Conservation (phyloP, 2,329 filamentous ascomycete genomes). For the Diaporthe eres region DNA sequence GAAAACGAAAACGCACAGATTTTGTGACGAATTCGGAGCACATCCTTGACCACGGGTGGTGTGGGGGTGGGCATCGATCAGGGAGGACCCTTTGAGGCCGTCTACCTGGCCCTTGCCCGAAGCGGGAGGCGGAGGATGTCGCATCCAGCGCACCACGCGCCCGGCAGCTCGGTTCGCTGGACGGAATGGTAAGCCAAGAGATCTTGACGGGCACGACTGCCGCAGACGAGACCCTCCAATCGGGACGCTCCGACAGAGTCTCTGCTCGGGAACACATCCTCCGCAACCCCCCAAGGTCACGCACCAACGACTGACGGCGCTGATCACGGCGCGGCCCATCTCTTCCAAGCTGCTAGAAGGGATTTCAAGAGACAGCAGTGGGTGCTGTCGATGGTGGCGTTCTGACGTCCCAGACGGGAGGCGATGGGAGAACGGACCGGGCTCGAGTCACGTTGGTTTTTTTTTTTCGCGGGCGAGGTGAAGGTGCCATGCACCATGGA, state of each 20-base stretch:
- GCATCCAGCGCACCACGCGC: conserved; percentile 26
- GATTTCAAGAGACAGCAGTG: background rate
- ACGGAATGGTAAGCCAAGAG: conserved; percentile 33
- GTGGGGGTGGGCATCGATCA: conserved; percentile 1
- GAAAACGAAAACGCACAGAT: conserved; percentile 19
- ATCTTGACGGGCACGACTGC: conserved; percentile 18
- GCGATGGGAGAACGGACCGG: conserved; percentile 20
- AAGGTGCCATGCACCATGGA: conserved; percentile 24
- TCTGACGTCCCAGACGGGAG: background rate
- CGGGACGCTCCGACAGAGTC: conserved; percentile 29
- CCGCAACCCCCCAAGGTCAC: conserved; percentile 11
- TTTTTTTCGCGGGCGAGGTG: background rate
- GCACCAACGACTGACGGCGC: conserved; percentile 1
- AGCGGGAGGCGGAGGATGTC: conserved; percentile 35
- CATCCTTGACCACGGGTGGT: conserved; percentile 7
- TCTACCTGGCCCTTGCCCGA: conserved; percentile 27
- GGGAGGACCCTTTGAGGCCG: conserved; percentile 22
- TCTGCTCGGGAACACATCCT: conserved; percentile 23
- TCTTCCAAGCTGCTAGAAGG: background rate
- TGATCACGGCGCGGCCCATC: conserved; percentile 15
- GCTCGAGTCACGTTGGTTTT: conserved; percentile 17
- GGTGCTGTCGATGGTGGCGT: conserved; percentile 8
- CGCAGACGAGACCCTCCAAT: conserved; percentile 26
- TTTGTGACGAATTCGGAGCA: background rate
- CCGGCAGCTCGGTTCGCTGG: conserved; percentile 24